These are phyloP conservation scores for Didymella glomerata DNA, from an alignment of 2,329 filamentous ascomycete genomes.

Conservation along the genomic window DNA sequence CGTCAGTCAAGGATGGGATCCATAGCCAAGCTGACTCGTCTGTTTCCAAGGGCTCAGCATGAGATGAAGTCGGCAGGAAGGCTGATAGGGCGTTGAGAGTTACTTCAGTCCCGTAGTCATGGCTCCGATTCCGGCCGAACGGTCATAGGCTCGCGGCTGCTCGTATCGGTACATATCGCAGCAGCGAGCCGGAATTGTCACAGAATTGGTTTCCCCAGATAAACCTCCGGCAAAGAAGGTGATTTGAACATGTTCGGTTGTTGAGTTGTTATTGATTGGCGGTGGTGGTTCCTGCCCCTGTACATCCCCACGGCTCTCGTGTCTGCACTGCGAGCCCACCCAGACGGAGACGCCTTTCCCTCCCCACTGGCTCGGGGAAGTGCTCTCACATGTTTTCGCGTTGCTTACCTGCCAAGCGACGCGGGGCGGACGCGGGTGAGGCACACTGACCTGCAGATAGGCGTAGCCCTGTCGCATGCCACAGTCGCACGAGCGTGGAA, in stretches of 20 bases:
- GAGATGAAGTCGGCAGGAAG: slow-evolving; percentile 15
- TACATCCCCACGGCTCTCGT: slow-evolving; percentile 35
- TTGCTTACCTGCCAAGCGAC: slow-evolving; percentile 14
- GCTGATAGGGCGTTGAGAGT: slow-evolving; percentile 31
- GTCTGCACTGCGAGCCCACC: slow-evolving; percentile 24
- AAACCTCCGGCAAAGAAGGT: slow-evolving; percentile 18
- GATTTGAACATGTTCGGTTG: slow-evolving; percentile 8
- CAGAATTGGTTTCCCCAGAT: slow-evolving; percentile 32
- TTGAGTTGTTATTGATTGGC: slow-evolving; percentile 14
- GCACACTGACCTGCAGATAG: slow-evolving; percentile 22
- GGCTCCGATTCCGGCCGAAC: slow-evolving; percentile 41
- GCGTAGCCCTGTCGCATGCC: slow-evolving; percentile 20
- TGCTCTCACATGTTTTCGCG: slow-evolving; percentile 24
- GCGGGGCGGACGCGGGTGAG: slow-evolving; percentile 21
- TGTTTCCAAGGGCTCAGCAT: slow-evolving; percentile 22
- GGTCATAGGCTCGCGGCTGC: slow-evolving; percentile 31
- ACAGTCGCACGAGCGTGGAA: slow-evolving; percentile 20
- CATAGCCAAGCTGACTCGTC: slow-evolving; percentile 24
- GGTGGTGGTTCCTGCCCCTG: slow-evolving; percentile 10
- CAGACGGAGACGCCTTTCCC: slow-evolving; percentile 17
- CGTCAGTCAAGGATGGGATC: slow-evolving; percentile 13
- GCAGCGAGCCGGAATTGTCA: slow-evolving; percentile 32
- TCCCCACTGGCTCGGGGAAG: slow-evolving; percentile 29
- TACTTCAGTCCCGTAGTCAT: slow-evolving; percentile 37
- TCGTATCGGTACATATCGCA: slow-evolving; percentile 22